phyloP scores from a whole-genome alignment of 805 yeast genomes.

The Yarrowia sp. region DNA sequence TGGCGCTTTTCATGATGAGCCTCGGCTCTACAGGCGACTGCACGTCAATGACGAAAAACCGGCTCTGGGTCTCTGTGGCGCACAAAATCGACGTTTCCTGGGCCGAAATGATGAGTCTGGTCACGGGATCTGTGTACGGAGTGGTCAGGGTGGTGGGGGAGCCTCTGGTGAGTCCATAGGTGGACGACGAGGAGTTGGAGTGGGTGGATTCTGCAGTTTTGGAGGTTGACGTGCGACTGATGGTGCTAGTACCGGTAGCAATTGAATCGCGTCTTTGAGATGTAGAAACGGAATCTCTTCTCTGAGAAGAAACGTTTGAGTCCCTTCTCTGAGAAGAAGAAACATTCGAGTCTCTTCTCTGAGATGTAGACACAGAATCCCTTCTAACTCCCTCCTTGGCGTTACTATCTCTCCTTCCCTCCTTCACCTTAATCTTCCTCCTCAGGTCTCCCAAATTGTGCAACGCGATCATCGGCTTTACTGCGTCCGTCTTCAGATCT shows the following conservation, averaged over 20 bases:
- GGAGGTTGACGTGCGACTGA: neutral
- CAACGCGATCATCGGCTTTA: slow-evolving; percentile 67
- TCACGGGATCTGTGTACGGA: slow-evolving; percentile 87
- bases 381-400: no score
- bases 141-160: slow-evolving; percentile 75
- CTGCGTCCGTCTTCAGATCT: slow-evolving; percentile 66
- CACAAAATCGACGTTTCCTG: slow-evolving; percentile 76
- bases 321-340: neutral
- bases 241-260: neutral
- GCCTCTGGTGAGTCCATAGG: slow-evolving; percentile 42
- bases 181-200: slow-evolving; percentile 17
- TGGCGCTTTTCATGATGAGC: slow-evolving; percentile 69
- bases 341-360: no score
- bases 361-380: no score
- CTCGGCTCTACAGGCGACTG: slow-evolving; percentile 69
- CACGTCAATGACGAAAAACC: slow-evolving; percentile 78
- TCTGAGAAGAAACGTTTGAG: neutral
- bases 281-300: no score
- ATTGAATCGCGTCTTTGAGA: slow-evolving; percentile 2
- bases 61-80: slow-evolving; percentile 76
- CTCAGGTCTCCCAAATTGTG: slow-evolving; percentile 51
- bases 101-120: slow-evolving; percentile 72
- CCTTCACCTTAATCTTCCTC: neutral
- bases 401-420: no score
- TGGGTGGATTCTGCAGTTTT: slow-evolving; percentile 4